A percentile compares a stretch with the other conserved stretches of the same genome.
Conservation (phyloP, 169 alveolate species). For the Amoebophrya sp. region DNA sequence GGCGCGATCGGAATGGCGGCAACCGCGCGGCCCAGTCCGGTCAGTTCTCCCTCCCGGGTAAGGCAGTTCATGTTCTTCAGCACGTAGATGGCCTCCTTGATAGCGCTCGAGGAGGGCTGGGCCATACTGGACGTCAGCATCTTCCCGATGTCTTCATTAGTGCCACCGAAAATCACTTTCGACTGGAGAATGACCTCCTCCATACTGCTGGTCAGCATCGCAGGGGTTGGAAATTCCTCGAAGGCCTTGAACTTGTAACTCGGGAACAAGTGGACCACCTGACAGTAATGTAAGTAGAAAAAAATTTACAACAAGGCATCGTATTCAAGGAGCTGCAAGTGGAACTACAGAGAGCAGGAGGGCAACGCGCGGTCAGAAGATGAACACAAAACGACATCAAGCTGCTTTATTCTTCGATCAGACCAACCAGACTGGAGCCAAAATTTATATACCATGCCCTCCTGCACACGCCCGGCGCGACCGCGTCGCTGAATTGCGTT, state of each 20-base stretch:
- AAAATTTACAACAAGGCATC: background rate
- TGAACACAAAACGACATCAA: too few relatives aligned
- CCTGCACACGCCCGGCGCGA: constrained; percentile 47
- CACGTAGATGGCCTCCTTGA: background rate
- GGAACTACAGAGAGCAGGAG: too few relatives aligned
- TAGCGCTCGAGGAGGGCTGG: background rate
- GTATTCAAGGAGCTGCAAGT: background rate
- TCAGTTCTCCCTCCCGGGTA: constrained; percentile 42
- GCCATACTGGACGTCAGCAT: background rate
- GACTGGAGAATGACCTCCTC: constrained; percentile 28
- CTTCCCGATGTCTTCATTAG: background rate
- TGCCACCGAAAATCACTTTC: background rate
- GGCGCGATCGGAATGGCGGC: background rate
- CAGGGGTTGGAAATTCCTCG: constrained; percentile 42
- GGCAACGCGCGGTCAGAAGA: too few relatives aligned
- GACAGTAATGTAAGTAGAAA: background rate
- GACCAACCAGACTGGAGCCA: background rate
- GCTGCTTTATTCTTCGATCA: background rate
- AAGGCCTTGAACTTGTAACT: constrained; percentile 41
- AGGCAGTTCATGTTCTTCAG: constrained; percentile 44
- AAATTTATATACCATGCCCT: background rate
- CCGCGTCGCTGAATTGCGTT: constrained; percentile 48
- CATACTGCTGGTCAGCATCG: constrained; percentile 44
- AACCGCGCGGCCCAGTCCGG: constrained; percentile 31
- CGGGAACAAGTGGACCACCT: constrained; percentile 42